Conservation (phyloP, 2,329 filamentous ascomycete species). For the Trichoderma polysporum region DNA sequence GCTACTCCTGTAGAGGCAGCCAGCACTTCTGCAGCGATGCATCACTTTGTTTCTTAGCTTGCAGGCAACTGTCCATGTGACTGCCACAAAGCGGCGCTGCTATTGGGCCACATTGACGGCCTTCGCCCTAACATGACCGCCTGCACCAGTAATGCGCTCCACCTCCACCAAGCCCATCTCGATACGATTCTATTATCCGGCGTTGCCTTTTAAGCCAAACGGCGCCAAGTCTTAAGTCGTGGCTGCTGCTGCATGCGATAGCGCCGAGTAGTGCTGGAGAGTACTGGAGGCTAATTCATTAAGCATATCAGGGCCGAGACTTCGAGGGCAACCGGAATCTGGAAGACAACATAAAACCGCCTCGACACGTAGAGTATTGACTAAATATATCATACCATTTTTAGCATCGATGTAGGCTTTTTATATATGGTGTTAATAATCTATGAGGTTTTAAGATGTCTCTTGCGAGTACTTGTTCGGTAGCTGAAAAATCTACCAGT, state of each 20-base stretch:
- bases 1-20: not conserved
- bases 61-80: conserved; percentile 7
- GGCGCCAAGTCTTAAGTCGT: not conserved
- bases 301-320: not conserved
- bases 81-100: not conserved
- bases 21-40: not conserved
- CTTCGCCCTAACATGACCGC: not conserved
- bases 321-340: too few relatives aligned
- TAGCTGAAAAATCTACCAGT: too few relatives aligned
- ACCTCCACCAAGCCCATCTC: not conserved
- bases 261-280: not conserved
- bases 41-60: not conserved
- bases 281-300: not conserved
- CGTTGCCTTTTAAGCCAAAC: not conserved
- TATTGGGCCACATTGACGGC: not conserved
- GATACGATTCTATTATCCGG: conserved; percentile 15
- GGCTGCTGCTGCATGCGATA: not conserved
- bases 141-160: not conserved
- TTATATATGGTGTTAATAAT: too few relatives aligned
- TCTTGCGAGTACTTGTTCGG: too few relatives aligned
- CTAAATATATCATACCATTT: too few relatives aligned
- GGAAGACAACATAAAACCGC: too few relatives aligned
- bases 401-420: too few relatives aligned
- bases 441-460: too few relatives aligned
- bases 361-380: too few relatives aligned